Evolutionary conservation across 805 yeast species (phyloP).

Genomic region (Nakazawaea wickerhamii): DNA sequence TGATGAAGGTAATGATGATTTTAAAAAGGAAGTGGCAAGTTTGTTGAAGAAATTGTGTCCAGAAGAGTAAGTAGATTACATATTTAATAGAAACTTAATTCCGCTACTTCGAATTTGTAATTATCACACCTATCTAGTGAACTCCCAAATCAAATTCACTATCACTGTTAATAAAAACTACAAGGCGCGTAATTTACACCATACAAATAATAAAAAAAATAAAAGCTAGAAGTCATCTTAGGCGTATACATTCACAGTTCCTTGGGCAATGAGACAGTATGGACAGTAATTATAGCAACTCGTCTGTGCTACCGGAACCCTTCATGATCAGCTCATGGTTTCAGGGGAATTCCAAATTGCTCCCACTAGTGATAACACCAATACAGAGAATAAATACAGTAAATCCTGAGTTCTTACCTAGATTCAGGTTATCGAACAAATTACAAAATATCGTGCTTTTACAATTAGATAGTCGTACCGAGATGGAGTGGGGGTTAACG

Average conservation of each 20-base stretch:
- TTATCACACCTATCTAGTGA: too few relatives aligned
- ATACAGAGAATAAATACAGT: neutral
- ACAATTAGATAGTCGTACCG: neutral
- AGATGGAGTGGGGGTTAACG: slow-evolving; percentile 6
- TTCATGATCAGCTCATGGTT: slow-evolving; percentile 1
- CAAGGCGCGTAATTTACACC: neutral
- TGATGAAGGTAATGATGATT: slow-evolving; percentile 36
- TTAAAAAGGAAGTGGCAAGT: slow-evolving; percentile 40
- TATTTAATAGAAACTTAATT: too few relatives aligned
- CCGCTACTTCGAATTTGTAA: too few relatives aligned
- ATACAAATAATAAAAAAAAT: neutral
- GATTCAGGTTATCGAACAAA: neutral
- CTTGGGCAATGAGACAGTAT: neutral
- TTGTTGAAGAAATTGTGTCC: slow-evolving; percentile 41
- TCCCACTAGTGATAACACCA: slow-evolving; percentile 4
- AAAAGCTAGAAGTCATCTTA: neutral
- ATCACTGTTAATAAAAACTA: too few relatives aligned
- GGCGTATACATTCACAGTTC: neutral
- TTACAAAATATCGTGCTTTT: slow-evolving; percentile 2
- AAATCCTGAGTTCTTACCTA: slow-evolving; percentile 4
- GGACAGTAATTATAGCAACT: neutral
- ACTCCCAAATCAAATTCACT: too few relatives aligned
- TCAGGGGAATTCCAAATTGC: slow-evolving; percentile 5
- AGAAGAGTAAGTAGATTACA: slow-evolving; percentile 9
- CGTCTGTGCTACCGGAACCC: slow-evolving; percentile 9